phyloP scores from a whole-genome alignment of 495 filamentous ascomycete genomes.

The Rostrohypoxylon terebratum region DNA sequence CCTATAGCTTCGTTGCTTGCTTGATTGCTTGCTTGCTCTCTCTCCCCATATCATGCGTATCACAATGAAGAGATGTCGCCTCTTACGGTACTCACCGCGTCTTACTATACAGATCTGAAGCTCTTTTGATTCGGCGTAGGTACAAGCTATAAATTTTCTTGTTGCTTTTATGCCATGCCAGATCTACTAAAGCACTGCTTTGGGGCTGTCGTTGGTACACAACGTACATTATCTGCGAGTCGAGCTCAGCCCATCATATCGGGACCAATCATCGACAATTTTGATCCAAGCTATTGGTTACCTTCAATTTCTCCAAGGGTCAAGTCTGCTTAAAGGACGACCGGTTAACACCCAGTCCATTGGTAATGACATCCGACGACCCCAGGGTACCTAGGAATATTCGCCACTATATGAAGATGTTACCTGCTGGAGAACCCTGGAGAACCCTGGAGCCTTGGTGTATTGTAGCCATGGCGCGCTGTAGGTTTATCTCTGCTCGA shows the following conservation, averaged over 20 bases:
- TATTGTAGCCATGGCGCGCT: background rate
- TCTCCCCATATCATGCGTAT: conserved; percentile 9
- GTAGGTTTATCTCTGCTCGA: conserved; percentile 1
- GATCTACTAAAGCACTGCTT: conserved; percentile 26
- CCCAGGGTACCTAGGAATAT: background rate
- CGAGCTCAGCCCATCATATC: conserved; percentile 33
- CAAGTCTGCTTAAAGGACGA: conserved; percentile 2
- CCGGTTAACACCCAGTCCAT: conserved; percentile 8
- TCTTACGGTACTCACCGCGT: conserved; percentile 13
- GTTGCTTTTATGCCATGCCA: conserved; percentile 30
- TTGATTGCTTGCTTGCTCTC: conserved; percentile 1
- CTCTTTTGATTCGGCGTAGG: conserved; percentile 7
- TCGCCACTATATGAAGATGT: conserved; percentile 11
- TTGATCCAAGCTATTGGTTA: conserved; percentile 21
- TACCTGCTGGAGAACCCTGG: background rate
- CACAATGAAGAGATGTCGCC: background rate
- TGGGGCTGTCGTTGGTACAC: conserved; percentile 35
- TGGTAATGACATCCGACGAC: conserved; percentile 11
- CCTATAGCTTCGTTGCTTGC: conserved; percentile 14
- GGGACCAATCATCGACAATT: conserved; percentile 38
- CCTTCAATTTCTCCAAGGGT: conserved; percentile 25
- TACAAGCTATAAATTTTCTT: background rate
- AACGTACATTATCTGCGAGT: conserved; percentile 27
- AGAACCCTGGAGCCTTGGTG: background rate
- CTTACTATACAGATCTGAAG: conserved; percentile 8